These are phyloP conservation scores for Suhomyces sp. DNA, from an alignment of 805 yeast genomes.

Conservation along the genomic window DNA sequence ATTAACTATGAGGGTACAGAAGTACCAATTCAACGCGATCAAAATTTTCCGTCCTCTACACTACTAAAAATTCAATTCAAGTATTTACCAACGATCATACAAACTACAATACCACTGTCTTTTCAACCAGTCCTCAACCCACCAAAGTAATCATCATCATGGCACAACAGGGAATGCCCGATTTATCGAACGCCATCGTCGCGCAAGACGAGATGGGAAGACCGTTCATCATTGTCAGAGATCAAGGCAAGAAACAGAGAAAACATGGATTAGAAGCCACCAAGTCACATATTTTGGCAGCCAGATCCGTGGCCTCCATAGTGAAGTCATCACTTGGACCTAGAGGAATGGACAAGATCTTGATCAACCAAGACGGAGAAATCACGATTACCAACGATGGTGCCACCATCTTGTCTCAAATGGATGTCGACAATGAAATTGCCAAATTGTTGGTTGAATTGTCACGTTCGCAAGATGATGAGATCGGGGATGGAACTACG, in stretches of 20 bases:
- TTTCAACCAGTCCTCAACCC: too few relatives aligned
- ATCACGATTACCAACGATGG: slow-evolving; percentile 98
- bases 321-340: slow-evolving; percentile 95
- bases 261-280: slow-evolving; percentile 48
- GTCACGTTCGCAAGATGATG: slow-evolving; percentile 94
- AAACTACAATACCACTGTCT: too few relatives aligned
- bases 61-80: too few relatives aligned
- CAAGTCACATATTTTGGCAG: slow-evolving; percentile 88
- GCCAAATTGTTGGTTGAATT: slow-evolving; percentile 94
- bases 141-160: slow-evolving; percentile 12
- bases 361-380: slow-evolving; percentile 95
- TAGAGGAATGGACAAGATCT: slow-evolving; percentile 95
- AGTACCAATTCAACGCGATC: too few relatives aligned
- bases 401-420: slow-evolving; percentile 92
- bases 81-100: too few relatives aligned
- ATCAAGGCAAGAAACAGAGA: slow-evolving; percentile 73
- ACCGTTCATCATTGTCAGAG: slow-evolving; percentile 96
- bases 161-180: slow-evolving; percentile 57
- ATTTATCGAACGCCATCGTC: slow-evolving; percentile 95
- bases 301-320: slow-evolving; percentile 89
- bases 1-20: too few relatives aligned
- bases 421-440: slow-evolving; percentile 94
- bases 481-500: slow-evolving; percentile 98
- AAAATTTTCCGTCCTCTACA: too few relatives aligned
- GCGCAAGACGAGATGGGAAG: slow-evolving; percentile 99